Percentiles rank a stretch among this genome's conserved stretches.
These are phyloP conservation scores for Mucor circinelloides DNA, from an alignment of 371 early-diverging fungal species.

Conservation along the genomic window DNA sequence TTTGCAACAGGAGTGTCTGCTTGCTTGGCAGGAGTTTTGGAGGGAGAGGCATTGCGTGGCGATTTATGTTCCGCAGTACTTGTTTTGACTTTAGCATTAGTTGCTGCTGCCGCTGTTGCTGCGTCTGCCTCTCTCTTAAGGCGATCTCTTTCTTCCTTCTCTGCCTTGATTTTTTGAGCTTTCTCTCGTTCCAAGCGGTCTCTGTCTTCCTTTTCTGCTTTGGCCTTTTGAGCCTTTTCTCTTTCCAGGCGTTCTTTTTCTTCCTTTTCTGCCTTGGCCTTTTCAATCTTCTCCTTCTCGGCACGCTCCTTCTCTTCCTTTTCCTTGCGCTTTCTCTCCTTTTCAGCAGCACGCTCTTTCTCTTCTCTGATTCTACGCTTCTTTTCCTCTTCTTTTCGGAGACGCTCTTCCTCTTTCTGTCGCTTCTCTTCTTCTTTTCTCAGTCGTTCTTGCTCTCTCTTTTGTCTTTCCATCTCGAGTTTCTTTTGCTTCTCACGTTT, in stretches of 20 bases:
- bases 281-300: constrained; percentile 11
- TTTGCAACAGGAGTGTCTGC: not conserved
- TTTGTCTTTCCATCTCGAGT: constrained; percentile 54
- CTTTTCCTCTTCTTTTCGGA: constrained; percentile 25
- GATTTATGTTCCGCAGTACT: not conserved
- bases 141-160: constrained; percentile 20
- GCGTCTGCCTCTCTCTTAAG: not conserved
- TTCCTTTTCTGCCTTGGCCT: constrained; percentile 44
- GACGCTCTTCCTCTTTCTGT: constrained; percentile 39
- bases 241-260: constrained; percentile 14
- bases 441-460: constrained; percentile 45
- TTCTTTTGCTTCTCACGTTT: constrained; percentile 41
- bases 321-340: constrained; percentile 18
- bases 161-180: constrained; percentile 25
- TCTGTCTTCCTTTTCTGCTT: constrained; percentile 48
- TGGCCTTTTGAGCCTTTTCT: constrained; percentile 2
- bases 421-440: constrained; percentile 39
- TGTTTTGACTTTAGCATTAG: not conserved
- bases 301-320: constrained; percentile 38
- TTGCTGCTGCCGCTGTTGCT: not conserved
- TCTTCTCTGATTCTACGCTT: constrained; percentile 27
- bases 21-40: not conserved
- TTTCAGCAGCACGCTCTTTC: constrained; percentile 19
- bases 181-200: constrained; percentile 15
- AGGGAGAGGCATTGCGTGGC: not conserved